phyloP scores from a whole-genome alignment of 176 grass and related monocot genomes.

The Poa annua region DNA sequence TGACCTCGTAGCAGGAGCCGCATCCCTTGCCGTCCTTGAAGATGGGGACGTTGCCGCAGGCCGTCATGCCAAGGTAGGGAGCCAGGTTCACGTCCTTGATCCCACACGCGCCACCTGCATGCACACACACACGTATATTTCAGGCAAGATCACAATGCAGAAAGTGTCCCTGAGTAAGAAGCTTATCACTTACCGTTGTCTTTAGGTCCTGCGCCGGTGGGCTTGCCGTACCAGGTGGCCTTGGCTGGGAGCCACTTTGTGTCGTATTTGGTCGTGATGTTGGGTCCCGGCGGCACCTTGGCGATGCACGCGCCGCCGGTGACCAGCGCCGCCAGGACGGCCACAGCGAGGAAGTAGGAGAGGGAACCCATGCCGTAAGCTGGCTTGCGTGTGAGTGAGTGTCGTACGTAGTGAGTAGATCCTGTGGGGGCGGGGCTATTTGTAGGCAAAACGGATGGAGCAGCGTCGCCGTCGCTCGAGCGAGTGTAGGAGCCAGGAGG shows the following conservation, averaged over 20 bases:
- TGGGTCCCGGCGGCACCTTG: conserved; percentile 50
- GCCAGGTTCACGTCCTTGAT: conserved; percentile 62
- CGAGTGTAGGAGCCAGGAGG: background rate
- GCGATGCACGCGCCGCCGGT: conserved; percentile 33
- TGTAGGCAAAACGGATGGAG: background rate
- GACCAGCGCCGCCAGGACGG: conserved; percentile 32
- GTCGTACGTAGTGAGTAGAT: background rate
- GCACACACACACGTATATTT: background rate
- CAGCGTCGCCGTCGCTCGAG: conserved; percentile 1
- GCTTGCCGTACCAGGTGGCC: conserved; percentile 80
- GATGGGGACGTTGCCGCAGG: conserved; percentile 69
- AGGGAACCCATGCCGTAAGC: conserved; percentile 21
- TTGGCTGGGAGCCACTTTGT: conserved; percentile 45
- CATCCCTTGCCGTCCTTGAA: conserved; percentile 81
- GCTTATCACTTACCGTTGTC: conserved; percentile 49
- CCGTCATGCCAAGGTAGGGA: conserved; percentile 66
- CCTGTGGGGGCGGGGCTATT: background rate
- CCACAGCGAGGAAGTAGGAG: background rate
- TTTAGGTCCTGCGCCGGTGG: conserved; percentile 55
- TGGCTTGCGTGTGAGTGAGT: background rate
- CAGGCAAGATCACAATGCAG: background rate
- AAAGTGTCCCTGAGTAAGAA: background rate
- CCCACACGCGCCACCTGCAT: conserved; percentile 74
- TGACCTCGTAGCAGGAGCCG: conserved; percentile 81
- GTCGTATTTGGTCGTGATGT: conserved; percentile 35